Evolutionary conservation across 2,329 filamentous ascomycete genomes (phyloP).

Genomic region (Colletotrichum sp.): DNA sequence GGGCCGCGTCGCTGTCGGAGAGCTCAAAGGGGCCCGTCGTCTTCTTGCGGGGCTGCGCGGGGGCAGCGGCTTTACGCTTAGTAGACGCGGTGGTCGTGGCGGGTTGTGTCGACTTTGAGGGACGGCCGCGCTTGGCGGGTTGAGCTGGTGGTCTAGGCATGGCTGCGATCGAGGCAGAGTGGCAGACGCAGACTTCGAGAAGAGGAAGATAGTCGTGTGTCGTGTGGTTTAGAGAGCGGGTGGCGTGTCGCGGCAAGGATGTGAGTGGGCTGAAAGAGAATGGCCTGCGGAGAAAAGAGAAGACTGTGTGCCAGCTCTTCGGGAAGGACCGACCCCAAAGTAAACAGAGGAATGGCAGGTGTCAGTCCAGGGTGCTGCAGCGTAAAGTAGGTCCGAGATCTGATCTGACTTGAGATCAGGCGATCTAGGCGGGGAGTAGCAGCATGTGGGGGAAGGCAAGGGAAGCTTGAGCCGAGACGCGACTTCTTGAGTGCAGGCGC

Average conservation of each 20-base stretch:
- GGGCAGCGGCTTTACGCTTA: conserved; percentile 27
- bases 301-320: neutral
- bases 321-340: neutral
- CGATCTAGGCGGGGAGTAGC: conserved; percentile 11
- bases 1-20: conserved; percentile 32
- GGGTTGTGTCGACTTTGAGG: conserved; percentile 24
- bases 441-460: conserved; percentile 2
- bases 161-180: neutral
- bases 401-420: conserved; percentile 16
- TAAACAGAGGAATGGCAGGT: neutral
- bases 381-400: conserved; percentile 5
- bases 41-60: conserved; percentile 26
- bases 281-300: neutral
- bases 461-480: conserved; percentile 5
- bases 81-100: neutral
- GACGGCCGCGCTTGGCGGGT: conserved; percentile 38
- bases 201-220: neutral
- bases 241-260: neutral
- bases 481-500: neutral
- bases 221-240: neutral
- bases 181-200: neutral
- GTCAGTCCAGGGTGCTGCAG: conserved; percentile 7
- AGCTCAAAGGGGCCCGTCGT: conserved; percentile 37
- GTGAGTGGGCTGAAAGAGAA: neutral
- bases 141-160: conserved; percentile 45